Percentiles rank a stretch among this genome's conserved stretches.
phyloP scores from a whole-genome alignment of 768 basidiomycete species.

The Agaricus bisporus region DNA sequence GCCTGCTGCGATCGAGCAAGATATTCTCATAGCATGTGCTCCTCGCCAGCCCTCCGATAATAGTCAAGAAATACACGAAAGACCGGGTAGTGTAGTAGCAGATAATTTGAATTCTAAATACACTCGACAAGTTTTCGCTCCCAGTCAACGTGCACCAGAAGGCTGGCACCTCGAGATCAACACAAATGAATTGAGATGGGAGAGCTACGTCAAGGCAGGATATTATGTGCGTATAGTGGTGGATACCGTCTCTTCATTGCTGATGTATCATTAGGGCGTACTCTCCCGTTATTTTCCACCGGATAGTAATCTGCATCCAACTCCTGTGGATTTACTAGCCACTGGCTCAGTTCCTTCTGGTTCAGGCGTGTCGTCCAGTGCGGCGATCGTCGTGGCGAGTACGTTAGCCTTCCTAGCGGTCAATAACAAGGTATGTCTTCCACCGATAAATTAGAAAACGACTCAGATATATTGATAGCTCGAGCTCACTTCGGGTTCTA shows the following conservation, averaged over 20 bases:
- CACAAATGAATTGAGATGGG: conserved; percentile 68
- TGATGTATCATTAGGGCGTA: conserved; percentile 46
- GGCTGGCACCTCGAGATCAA: conserved; percentile 75
- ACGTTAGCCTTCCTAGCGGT: conserved; percentile 75
- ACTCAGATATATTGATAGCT: conserved; percentile 3
- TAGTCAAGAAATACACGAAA: conserved; percentile 21
- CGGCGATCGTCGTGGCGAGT: conserved; percentile 87
- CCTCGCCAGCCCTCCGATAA: conserved; percentile 27
- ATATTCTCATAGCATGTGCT: conserved; percentile 75
- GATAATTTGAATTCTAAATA: conserved; percentile 63
- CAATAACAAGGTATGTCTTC: conserved; percentile 52
- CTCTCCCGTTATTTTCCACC: conserved; percentile 52
- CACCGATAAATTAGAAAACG: too few relatives aligned
- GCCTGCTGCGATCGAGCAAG: conserved; percentile 79
- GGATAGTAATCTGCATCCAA: conserved; percentile 27
- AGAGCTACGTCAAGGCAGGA: conserved; percentile 83
- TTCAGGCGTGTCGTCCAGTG: conserved; percentile 81
- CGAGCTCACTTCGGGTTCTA: neutral
- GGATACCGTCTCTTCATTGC: neutral
- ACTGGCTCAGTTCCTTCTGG: conserved; percentile 84
- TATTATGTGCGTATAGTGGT: conserved; percentile 53
- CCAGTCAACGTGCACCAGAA: conserved; percentile 30
- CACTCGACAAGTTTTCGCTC: conserved; percentile 50
- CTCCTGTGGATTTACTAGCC: conserved; percentile 68
- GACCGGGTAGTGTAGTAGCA: conserved; percentile 51